Base-by-base conservation (phyloP, 768 basidiomycete species). In the Russula olivacea region DNA sequence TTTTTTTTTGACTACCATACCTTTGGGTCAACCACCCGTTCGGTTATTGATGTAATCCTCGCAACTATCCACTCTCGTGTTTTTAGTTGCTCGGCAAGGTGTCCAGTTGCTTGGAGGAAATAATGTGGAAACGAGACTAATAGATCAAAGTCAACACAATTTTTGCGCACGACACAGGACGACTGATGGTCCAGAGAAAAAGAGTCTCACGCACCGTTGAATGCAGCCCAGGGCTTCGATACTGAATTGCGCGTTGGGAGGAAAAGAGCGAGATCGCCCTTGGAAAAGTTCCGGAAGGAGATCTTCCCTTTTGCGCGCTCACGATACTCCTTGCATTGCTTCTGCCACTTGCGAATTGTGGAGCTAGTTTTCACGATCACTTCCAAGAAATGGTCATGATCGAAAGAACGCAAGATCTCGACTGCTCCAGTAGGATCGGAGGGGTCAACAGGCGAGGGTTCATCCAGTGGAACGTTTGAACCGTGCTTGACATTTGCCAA, bases 231-330 rank as follows among this genome's bases (percentile, higher is more conserved):
- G 1, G 93, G 91, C 72, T 91, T 93, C 48, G 89, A 88, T 7
- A 91, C 83, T 32, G 93, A 93, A 74, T 98, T 98, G 52, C 95
- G 81, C 0, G 97, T 99, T 2, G 97, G 97, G 15, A 99, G 78
- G 76, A 99, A 99, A 34, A 99, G 77, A 1, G 95, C 96, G 55
- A 99, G 78, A 75, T 99, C 97, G 11, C 95, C 94, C 72, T 93
- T 95, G 9, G 88, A 80, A 68, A 98, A 98, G 76, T 95, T 96
- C 69, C 93, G 81, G 75, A 98, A 98, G 0, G 95, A 90, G 60
- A 99, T 96, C 76, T 97, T 97, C 61, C 94, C 92, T 74, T 89
- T 93, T 17, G 94, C 89, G n/a, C 91, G 84, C 68, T 98, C 96
- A 50, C 94, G 82, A 63, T 98, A 98, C 67, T 93, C 88, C 71